Evolutionary conservation across 2,329 filamentous ascomycete genomes (phyloP).

Genomic region (Penicillium polonicum): DNA sequence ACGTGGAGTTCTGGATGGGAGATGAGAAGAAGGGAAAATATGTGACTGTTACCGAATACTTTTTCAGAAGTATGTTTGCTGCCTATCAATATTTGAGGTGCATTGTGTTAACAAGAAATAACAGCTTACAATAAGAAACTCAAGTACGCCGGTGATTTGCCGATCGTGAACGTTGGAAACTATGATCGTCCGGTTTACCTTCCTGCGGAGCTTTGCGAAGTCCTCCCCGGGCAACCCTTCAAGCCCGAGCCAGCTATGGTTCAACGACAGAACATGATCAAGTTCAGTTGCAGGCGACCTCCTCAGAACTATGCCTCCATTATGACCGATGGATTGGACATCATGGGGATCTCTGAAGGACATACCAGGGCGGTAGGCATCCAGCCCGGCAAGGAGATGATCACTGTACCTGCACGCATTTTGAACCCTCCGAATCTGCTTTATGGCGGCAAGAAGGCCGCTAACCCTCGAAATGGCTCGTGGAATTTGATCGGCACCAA

Average conservation of each 20-base stretch:
- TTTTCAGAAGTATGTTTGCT: constrained; percentile 17
- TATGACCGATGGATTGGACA: constrained; percentile 15
- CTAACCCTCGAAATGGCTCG: constrained; percentile 3
- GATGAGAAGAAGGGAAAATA: constrained; percentile 9
- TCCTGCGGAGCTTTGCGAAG: constrained; percentile 62
- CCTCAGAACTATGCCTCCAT: constrained; percentile 65
- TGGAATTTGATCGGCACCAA: constrained; percentile 20
- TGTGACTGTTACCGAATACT: constrained; percentile 24
- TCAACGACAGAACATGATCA: constrained; percentile 67
- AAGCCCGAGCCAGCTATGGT: constrained; percentile 55
- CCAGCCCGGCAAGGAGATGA: constrained; percentile 10
- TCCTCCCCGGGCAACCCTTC: constrained; percentile 62
- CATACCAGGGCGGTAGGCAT: constrained; percentile 4
- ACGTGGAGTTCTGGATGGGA: constrained; percentile 15
- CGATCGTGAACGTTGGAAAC: constrained; percentile 65
- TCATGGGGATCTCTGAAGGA: constrained; percentile 11
- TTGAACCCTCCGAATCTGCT: constrained; percentile 14
- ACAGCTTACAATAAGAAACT: constrained; percentile 39
- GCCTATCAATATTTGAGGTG: neutral
- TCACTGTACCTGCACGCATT: constrained; percentile 16
- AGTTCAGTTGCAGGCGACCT: constrained; percentile 66
- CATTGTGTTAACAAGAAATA: neutral
- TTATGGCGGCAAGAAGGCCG: constrained; percentile 8
- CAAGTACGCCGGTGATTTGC: constrained; percentile 38
- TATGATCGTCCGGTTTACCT: constrained; percentile 58